phyloP scores from a whole-genome alignment of 805 yeast species.

The Yarrowia sp. region DNA sequence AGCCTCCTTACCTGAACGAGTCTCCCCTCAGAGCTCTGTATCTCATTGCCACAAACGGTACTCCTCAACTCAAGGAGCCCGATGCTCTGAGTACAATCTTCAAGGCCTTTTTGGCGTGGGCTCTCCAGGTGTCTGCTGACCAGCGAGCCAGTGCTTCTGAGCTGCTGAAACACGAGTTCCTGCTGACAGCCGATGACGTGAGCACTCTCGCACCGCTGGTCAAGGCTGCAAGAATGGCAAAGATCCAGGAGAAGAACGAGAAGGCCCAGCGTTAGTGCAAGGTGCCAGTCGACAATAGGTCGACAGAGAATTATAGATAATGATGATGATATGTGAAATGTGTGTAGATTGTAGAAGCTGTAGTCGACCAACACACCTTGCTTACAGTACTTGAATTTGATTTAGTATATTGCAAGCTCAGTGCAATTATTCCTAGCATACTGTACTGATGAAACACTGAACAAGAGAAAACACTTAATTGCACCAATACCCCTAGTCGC shows the following conservation, averaged over 20 bases:
- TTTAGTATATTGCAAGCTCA: too few species aligned
- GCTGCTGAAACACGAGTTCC: slow-evolving; percentile 68
- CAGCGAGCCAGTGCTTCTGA: slow-evolving; percentile 80
- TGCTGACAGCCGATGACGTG: slow-evolving; percentile 47
- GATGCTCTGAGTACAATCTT: slow-evolving; percentile 73
- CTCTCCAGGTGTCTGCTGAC: slow-evolving; percentile 83
- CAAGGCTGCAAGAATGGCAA: slow-evolving; percentile 46
- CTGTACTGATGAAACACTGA: too few species aligned
- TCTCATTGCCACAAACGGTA: slow-evolving; percentile 94
- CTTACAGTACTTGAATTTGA: too few species aligned
- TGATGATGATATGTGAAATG: background rate
- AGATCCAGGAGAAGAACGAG: slow-evolving; percentile 38
- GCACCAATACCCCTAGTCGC: too few species aligned
- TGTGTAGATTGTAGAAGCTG: too few species aligned
- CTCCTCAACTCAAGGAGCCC: slow-evolving; percentile 91
- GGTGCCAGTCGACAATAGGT: too few species aligned
- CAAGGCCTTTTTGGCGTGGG: slow-evolving; percentile 73
- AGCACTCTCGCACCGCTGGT: slow-evolving; percentile 50
- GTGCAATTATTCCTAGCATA: too few species aligned
- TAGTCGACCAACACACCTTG: too few species aligned
- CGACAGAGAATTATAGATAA: background rate
- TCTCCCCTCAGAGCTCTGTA: slow-evolving; percentile 93
- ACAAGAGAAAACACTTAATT: too few species aligned
- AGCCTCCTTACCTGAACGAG: slow-evolving; percentile 97
- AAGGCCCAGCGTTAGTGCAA: slow-evolving; percentile 12